Base-by-base conservation (phyloP, 345 rosid species). In the Eutrema yunnanense region DNA sequence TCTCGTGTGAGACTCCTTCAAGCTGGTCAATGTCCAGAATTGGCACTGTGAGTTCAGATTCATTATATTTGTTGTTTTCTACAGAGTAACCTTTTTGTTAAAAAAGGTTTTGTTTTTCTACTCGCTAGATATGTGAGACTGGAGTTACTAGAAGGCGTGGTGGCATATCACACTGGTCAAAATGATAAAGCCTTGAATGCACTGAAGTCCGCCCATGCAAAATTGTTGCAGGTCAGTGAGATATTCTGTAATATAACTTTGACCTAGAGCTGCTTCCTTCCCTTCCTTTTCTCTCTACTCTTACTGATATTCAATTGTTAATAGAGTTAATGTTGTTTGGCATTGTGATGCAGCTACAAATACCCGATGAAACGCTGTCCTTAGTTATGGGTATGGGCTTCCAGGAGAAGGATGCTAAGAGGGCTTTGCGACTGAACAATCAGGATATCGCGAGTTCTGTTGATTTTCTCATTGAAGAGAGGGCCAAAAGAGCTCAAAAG, bases 131-230 rank as follows among this genome's bases (percentile, higher is more conserved):
- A 88, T 80, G 69, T 91, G 82, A 85, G 96, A 73, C 76, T 94
- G 70, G 97, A 94, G 85, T 82, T 94, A 78, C 81, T 94, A 78
- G 97, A 94, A 85, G 98, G 90, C 52, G 95, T 94, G 42, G 93
- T 91, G 65, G 96, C 97, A 66, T 94, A 86, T 85, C 96, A 94
- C 79, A 87, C 72, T 69, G 93, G 95, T 65, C 90, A 86, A 74
- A 14, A 83, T 53, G 93, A 85, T 57, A 81, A 84, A 74, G 85
- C 89, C 60, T 74, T 79, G 77, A 84, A 72, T 66, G 77, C 85
- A 44, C 78, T 94, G 77, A 81, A 77, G 67, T 88, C 97, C 40
- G 97, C 98, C 30, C 90, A 87, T 55, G 87, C 78, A 53, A 94
- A 86, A 79, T 86, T 84, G 72, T 62, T 78, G 7, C 84, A 89